Evolutionary conservation across 352 stramenopile species (phyloP), one percentile per base, ranked within the genome.

Genomic region (Globisporangium orthogonon): DNA sequence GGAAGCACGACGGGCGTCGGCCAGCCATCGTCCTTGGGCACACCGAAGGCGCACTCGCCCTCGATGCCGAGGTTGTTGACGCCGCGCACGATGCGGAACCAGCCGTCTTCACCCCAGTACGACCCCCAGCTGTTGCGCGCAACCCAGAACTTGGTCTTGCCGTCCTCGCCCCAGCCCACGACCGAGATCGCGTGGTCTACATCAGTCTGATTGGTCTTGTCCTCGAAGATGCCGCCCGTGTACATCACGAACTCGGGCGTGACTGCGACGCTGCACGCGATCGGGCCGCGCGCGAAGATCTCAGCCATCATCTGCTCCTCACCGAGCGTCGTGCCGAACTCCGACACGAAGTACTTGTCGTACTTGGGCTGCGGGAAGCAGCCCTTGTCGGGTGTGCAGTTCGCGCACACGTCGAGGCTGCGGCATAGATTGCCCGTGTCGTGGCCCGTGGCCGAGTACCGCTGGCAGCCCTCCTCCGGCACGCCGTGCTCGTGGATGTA

Each of bases 81-180:
- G 13, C 94, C 94, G 33, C 88, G 79, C 29, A 93, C 60, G 58
- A 99, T 68, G 17, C 94, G 83, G 75, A 98, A 97, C 83, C 90
- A 99, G 47, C 97, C 97, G 50, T 97, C 80, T 73, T 98, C 92
- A 33, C 96, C 96, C 95, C 95, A 98, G 72, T 86, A 92, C 58
- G 87, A 88, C 2, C 94, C 96, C 94, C 97, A 83, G 70, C 85
- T 87, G 92, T 99, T 98, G 50, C 97, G 91, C 43, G 98, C 78
- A 62, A 98, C 94, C 96, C 96, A 99, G 71, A 89, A 99, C 30
- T 85, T 79, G 33, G 89, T 69, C 55, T 76, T 75, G 59, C 87
- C 52, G 61, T 97, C 91, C 11, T 86, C 80, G 46, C 96, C 96
- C 92, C 94, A 99, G 29, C 96, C 97, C 0, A 97, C 91, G 63